phyloP scores from a whole-genome alignment of 306 rosid species.

The Fragaria nilgerrensis region DNA sequence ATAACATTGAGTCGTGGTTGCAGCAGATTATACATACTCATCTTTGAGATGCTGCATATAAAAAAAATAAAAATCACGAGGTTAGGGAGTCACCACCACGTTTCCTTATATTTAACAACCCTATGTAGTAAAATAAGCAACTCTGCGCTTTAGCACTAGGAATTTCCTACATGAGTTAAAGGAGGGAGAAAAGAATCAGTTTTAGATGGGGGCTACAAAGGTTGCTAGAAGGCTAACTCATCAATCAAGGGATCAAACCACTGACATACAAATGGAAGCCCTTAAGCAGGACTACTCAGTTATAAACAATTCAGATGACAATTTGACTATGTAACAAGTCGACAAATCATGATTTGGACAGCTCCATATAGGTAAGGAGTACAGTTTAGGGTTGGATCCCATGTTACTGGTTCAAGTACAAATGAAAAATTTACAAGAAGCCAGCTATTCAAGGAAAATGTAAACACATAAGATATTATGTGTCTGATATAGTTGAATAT shows the following conservation, averaged over 20 bases:
- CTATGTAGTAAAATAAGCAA: not conserved
- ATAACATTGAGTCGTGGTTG: slow-evolving; percentile 83
- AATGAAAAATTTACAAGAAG: not conserved
- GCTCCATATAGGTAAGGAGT: not conserved
- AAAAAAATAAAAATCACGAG: not conserved
- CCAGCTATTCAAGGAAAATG: not conserved
- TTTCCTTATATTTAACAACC: not conserved
- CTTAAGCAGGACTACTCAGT: not conserved
- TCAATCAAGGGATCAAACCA: not conserved
- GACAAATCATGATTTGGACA: not conserved
- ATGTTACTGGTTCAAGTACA: not conserved
- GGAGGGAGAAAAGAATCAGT: not conserved
- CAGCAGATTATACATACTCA: slow-evolving; percentile 72
- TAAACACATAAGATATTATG: not conserved
- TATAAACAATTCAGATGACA: not conserved
- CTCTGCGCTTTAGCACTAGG: not conserved
- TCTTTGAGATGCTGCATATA: slow-evolving; percentile 79
- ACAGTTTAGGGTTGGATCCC: not conserved
- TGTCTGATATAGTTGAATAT: not conserved
- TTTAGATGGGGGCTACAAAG: not conserved
- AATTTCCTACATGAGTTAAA: not conserved
- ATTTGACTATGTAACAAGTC: not conserved
- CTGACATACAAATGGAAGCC: not conserved
- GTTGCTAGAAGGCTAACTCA: not conserved
- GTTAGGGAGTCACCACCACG: not conserved